Evolutionary conservation across 495 filamentous ascomycete species (phyloP).

Genomic region (Clavariopsis aquatica): DNA sequence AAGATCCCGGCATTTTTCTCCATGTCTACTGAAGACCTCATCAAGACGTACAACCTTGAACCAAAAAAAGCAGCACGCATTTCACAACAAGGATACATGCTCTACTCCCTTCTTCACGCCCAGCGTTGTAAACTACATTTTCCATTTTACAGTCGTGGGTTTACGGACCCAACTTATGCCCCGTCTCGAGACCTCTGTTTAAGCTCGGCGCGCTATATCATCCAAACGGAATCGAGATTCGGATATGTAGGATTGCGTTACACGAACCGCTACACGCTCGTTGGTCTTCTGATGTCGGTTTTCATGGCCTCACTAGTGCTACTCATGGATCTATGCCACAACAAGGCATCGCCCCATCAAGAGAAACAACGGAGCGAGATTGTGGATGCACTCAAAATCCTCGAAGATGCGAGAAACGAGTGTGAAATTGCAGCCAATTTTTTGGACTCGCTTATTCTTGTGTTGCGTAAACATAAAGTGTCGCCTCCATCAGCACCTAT

Average conservation of each 20-base stretch:
- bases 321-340: slow-evolving; percentile 52
- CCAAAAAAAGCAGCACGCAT: slow-evolving; percentile 32
- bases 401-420: slow-evolving; percentile 46
- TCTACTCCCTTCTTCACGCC: slow-evolving; percentile 44
- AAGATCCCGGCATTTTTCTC: slow-evolving; percentile 30
- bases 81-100: slow-evolving; percentile 44
- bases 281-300: slow-evolving; percentile 23
- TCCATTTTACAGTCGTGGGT: slow-evolving; percentile 20
- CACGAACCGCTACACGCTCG: neutral
- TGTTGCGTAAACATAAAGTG: slow-evolving; percentile 43
- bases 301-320: slow-evolving; percentile 52
- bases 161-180: slow-evolving; percentile 38
- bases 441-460: slow-evolving; percentile 43
- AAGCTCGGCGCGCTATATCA: neutral
- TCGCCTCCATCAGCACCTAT: too few relatives aligned
- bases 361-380: slow-evolving; percentile 50
- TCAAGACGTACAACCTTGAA: slow-evolving; percentile 8
- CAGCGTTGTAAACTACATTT: slow-evolving; percentile 49
- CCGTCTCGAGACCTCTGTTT: slow-evolving; percentile 45
- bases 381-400: slow-evolving; percentile 49
- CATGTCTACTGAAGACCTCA: slow-evolving; percentile 12
- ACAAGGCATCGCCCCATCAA: slow-evolving; percentile 39
- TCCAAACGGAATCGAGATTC: neutral
- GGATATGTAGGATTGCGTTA: neutral
- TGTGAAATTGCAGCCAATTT: slow-evolving; percentile 44